A percentile compares a stretch with the other conserved stretches of the same genome.
phyloP scores from a whole-genome alignment of 1,139 yeast species.

The Pichia sp. region DNA sequence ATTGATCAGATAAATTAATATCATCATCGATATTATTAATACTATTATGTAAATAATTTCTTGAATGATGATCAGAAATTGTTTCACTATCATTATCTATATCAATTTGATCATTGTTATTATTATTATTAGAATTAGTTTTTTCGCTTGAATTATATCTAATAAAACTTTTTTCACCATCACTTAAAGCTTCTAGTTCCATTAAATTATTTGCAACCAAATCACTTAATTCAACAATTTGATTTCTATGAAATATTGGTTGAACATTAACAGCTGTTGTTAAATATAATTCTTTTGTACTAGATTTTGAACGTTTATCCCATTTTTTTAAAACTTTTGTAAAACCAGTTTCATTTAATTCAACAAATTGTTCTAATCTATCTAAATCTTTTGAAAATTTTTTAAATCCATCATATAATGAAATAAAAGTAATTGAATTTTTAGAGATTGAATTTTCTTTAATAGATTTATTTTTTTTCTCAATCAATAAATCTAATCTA shows the following conservation, averaged over 20 bases:
- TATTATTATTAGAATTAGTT: constrained; percentile 7
- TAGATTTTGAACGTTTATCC: constrained; percentile 95
- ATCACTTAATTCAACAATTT: constrained; percentile 80
- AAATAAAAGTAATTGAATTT: constrained; percentile 52
- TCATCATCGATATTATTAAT: constrained; percentile 3
- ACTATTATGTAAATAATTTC: neutral
- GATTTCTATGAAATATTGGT: constrained; percentile 90
- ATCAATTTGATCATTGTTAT: constrained; percentile 15
- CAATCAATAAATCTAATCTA: constrained; percentile 67
- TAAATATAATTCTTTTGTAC: constrained; percentile 85
- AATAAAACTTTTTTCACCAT: constrained; percentile 45
- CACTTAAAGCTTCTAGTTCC: constrained; percentile 81
- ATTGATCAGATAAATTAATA: constrained; percentile 22
- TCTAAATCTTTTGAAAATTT: constrained; percentile 85
- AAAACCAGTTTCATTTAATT: constrained; percentile 90
- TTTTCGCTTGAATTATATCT: constrained; percentile 17
- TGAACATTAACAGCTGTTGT: constrained; percentile 93
- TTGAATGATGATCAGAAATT: neutral
- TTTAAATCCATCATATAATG: constrained; percentile 81
- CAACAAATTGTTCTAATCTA: constrained; percentile 86
- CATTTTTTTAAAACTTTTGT: constrained; percentile 92
- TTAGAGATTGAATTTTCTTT: constrained; percentile 32
- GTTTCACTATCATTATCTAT: neutral
- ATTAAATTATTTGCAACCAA: constrained; percentile 67
- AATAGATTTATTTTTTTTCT: constrained; percentile 60